Evolutionary conservation across 768 basidiomycete species (phyloP).

Genomic region (Xerocomus potaroensis): DNA sequence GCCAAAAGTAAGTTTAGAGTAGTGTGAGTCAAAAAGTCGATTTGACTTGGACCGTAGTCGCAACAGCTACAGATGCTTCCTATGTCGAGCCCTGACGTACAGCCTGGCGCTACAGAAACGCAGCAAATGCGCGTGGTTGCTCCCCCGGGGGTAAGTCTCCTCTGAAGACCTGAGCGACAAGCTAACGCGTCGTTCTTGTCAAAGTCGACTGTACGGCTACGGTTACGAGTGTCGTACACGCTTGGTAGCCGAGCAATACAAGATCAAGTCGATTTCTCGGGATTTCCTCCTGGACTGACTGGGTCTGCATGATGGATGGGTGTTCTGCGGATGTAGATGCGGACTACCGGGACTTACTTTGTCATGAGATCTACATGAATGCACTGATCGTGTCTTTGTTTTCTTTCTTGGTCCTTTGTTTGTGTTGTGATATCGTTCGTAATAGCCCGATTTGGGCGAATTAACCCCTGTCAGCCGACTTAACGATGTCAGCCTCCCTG

Average conservation of each 20-base stretch:
- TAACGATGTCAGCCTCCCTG: conserved; percentile 22
- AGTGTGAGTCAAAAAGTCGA: too few relatives aligned
- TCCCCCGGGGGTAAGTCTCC: conserved; percentile 68
- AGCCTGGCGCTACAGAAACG: conserved; percentile 78
- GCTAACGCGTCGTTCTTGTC: conserved; percentile 4
- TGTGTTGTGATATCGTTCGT: neutral
- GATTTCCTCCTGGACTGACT: conserved; percentile 78
- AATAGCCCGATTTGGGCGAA: conserved; percentile 4
- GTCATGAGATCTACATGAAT: conserved; percentile 22
- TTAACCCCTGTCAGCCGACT: conserved; percentile 22
- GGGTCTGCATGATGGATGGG: conserved; percentile 31
- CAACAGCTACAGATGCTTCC: conserved; percentile 98
- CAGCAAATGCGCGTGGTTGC: conserved; percentile 94
- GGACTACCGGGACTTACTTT: conserved; percentile 9
- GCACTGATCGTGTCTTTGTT: neutral
- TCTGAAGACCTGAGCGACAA: neutral
- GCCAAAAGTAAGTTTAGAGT: conserved; percentile 66
- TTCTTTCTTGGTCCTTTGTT: neutral
- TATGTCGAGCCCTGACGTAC: conserved; percentile 83
- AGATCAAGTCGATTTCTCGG: conserved; percentile 93
- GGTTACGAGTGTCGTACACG: conserved; percentile 80
- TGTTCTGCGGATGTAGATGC: conserved; percentile 13
- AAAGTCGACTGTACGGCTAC: conserved; percentile 78
- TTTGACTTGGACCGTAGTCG: conserved; percentile 56
- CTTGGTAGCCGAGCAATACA: conserved; percentile 66